Evolutionary conservation across 2,329 filamentous ascomycete genomes (phyloP).

Genomic region (Penicillium glabrum): DNA sequence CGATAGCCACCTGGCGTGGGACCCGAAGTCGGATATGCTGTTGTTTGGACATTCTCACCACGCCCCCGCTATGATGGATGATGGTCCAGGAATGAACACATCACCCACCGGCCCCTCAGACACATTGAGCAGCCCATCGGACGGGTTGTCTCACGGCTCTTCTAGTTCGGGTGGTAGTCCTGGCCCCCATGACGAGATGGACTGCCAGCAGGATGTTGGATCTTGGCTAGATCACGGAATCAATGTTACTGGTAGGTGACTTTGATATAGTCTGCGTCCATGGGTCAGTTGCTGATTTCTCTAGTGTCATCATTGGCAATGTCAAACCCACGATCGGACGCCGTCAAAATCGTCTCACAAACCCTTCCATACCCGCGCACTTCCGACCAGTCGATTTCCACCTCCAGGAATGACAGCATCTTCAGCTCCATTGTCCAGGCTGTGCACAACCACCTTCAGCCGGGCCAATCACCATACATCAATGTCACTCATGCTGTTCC

Average conservation of each 20-base stretch:
- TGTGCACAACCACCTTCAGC: constrained; percentile 54
- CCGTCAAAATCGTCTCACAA: constrained; percentile 60
- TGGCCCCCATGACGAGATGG: constrained; percentile 31
- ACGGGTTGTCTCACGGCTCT: constrained; percentile 31
- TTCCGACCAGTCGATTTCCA: constrained; percentile 31
- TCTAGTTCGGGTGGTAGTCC: constrained; percentile 33
- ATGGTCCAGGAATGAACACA: constrained; percentile 29
- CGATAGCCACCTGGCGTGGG: constrained; percentile 40
- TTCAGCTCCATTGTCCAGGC: constrained; percentile 57
- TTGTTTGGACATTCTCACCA: constrained; percentile 27
- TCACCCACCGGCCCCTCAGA: constrained; percentile 29
- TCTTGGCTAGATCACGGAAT: constrained; percentile 41
- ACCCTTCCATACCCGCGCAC: constrained; percentile 56
- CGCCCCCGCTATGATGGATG: constrained; percentile 25
- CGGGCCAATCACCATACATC: constrained; percentile 58
- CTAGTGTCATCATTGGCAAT: constrained; percentile 40
- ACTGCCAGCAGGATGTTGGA: constrained; percentile 30
- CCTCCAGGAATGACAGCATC: constrained; percentile 38
- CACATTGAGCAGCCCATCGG: constrained; percentile 30
- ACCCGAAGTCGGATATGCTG: constrained; percentile 31
- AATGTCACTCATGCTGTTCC: constrained; percentile 65
- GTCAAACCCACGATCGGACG: constrained; percentile 39
- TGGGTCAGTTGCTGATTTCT: constrained; percentile 3
- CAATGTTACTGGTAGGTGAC: constrained; percentile 35
- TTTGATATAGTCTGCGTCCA: neutral